phyloP scores from a whole-genome alignment of 495 filamentous ascomycete genomes.

The Rostrohypoxylon terebratum region DNA sequence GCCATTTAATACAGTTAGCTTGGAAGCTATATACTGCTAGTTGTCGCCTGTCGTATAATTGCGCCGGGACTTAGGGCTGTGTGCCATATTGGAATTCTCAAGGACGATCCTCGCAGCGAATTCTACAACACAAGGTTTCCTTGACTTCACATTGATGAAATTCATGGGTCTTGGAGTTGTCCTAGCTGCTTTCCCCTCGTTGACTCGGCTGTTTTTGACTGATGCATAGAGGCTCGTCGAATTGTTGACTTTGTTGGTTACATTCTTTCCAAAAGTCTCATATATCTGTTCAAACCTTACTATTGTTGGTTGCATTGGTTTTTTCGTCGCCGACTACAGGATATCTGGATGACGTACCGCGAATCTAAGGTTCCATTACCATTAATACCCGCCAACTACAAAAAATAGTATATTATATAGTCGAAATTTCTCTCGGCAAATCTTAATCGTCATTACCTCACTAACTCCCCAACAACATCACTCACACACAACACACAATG shows the following conservation, averaged over 20 bases:
- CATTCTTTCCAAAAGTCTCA: slow-evolving; percentile 16
- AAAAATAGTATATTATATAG: slow-evolving; percentile 25
- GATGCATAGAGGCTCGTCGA: slow-evolving; percentile 12
- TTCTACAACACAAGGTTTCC: slow-evolving; percentile 38
- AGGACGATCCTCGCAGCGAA: slow-evolving; percentile 18
- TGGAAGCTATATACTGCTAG: slow-evolving; percentile 38
- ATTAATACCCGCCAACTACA: slow-evolving; percentile 7
- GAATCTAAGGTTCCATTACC: neutral
- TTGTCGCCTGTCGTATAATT: slow-evolving; percentile 19
- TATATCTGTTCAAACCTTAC: slow-evolving; percentile 20
- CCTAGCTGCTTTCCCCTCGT: slow-evolving; percentile 32
- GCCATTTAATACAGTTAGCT: slow-evolving; percentile 20
- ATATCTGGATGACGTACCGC: slow-evolving; percentile 12
- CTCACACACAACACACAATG: slow-evolving; percentile 21
- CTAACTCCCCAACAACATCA: slow-evolving; percentile 9
- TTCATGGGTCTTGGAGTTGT: no score
- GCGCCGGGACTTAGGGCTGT: slow-evolving; percentile 18
- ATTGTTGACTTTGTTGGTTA: slow-evolving; percentile 16
- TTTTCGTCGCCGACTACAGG: slow-evolving; percentile 16
- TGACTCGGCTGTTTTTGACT: slow-evolving; percentile 20
- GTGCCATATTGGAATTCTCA: slow-evolving; percentile 20
- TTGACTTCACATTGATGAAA: slow-evolving; percentile 32
- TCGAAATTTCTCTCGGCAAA: slow-evolving; percentile 2
- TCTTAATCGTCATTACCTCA: neutral
- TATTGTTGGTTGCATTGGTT: slow-evolving; percentile 22